phyloP scores from a whole-genome alignment of 2,329 filamentous ascomycete genomes.

The Colletotrichum sojae region DNA sequence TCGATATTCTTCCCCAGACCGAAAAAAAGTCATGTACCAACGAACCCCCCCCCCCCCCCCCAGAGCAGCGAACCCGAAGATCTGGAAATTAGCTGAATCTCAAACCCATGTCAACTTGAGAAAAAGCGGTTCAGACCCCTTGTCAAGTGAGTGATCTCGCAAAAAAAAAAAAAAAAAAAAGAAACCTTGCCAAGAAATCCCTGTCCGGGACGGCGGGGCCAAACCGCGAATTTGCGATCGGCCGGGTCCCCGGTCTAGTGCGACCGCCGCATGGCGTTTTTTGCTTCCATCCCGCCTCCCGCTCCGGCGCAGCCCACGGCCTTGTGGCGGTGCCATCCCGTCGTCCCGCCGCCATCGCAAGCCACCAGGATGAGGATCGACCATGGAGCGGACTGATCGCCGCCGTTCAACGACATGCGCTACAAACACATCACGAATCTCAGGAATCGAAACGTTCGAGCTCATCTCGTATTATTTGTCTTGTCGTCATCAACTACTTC shows the following conservation, averaged over 20 bases:
- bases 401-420: background rate
- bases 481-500: constrained; percentile 39
- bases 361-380: background rate
- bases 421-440: background rate
- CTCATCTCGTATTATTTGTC: constrained; percentile 33
- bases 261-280: too few species aligned
- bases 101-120: too few species aligned
- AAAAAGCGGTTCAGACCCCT: background rate
- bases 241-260: background rate
- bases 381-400: background rate
- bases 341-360: constrained; percentile 7
- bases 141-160: background rate
- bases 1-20: too few species aligned
- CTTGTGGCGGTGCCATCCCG: background rate
- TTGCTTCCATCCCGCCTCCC: too few species aligned
- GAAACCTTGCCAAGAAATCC: constrained; percentile 21
- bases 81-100: background rate
- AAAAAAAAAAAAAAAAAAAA: background rate
- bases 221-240: background rate
- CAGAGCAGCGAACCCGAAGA: too few species aligned
- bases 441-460: background rate
- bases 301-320: too few species aligned
- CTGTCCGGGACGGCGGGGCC: constrained; percentile 5
- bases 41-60: too few species aligned
- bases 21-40: too few species aligned